Evolutionary conservation across 2,329 filamentous ascomycete species (phyloP).

Genomic region (Incumbomyces lentus): DNA sequence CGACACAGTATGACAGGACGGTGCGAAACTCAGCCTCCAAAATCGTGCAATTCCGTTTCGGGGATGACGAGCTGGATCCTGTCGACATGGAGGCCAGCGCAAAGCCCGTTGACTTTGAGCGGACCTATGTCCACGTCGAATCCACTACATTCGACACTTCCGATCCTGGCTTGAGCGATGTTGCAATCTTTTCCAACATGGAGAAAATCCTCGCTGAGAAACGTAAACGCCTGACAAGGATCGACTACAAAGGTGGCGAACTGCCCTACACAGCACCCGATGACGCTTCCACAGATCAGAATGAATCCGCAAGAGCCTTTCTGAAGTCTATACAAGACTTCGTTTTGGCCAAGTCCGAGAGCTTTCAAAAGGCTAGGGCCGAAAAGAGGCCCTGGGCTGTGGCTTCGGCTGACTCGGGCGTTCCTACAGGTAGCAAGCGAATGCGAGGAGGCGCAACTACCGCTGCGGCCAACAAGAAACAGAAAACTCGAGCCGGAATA

Average conservation of each 20-base stretch:
- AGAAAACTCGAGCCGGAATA: slow-evolving; percentile 6
- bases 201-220: slow-evolving; percentile 57
- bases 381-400: slow-evolving; percentile 16
- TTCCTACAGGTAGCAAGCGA: slow-evolving; percentile 11
- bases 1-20: slow-evolving; percentile 86
- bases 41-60: slow-evolving; percentile 95
- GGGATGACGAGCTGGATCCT: slow-evolving; percentile 88
- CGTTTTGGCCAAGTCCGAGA: slow-evolving; percentile 52
- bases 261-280: slow-evolving; percentile 49
- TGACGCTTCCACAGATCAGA: slow-evolving; percentile 49
- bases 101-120: slow-evolving; percentile 81
- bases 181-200: slow-evolving; percentile 61
- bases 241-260: slow-evolving; percentile 50
- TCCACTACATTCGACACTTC: slow-evolving; percentile 69
- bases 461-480: slow-evolving; percentile 11
- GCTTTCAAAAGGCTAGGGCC: slow-evolving; percentile 42
- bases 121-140: slow-evolving; percentile 74
- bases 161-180: slow-evolving; percentile 61
- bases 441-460: slow-evolving; percentile 16
- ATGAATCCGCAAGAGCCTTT: slow-evolving; percentile 75
- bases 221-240: slow-evolving; percentile 52
- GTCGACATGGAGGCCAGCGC: slow-evolving; percentile 96
- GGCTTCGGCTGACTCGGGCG: slow-evolving; percentile 2
- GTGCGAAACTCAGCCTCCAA: slow-evolving; percentile 81
- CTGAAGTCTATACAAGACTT: slow-evolving; percentile 67